Percentiles rank a stretch among this genome's conserved stretches.
Evolutionary conservation across 805 yeast species (phyloP).

Genomic region (Suhomyces emberorum): DNA sequence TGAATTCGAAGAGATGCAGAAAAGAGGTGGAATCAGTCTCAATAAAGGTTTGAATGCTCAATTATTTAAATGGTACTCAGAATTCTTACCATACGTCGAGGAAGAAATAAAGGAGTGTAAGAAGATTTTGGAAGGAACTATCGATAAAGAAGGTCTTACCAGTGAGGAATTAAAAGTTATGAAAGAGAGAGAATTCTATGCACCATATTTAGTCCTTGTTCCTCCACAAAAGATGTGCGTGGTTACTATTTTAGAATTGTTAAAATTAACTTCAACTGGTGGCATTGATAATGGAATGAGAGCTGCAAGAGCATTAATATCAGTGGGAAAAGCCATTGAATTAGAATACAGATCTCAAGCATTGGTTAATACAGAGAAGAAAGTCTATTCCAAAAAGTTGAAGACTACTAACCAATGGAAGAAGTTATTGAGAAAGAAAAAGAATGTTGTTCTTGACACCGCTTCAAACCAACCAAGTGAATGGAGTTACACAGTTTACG

Average conservation of each 20-base stretch:
- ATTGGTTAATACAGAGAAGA: conserved; percentile 54
- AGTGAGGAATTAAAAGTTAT: conserved; percentile 22
- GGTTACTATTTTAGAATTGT: conserved; percentile 76
- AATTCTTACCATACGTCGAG: conserved; percentile 65
- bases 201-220: conserved; percentile 72
- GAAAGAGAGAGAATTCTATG: conserved; percentile 55
- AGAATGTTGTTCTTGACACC: conserved; percentile 9
- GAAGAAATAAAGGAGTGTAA: conserved; percentile 61
- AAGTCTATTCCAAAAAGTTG: conserved; percentile 37
- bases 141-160: conserved; percentile 17
- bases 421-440: conserved; percentile 34
- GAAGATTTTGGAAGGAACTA: conserved; percentile 32
- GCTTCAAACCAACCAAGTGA: conserved; percentile 11
- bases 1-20: conserved; percentile 64
- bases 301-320: conserved; percentile 74
- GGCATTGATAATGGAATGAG: conserved; percentile 80
- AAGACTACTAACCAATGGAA: conserved; percentile 50
- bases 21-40: conserved; percentile 54
- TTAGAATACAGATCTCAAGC: conserved; percentile 75
- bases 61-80: conserved; percentile 81
- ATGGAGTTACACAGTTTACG: conserved; percentile 25
- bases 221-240: conserved; percentile 80
- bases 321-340: conserved; percentile 83
- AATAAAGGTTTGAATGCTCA: conserved; percentile 65
- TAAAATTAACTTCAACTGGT: conserved; percentile 70